Base-by-base conservation (phyloP, 2,329 filamentous ascomycete genomes). In the Penicillium hordei region DNA sequence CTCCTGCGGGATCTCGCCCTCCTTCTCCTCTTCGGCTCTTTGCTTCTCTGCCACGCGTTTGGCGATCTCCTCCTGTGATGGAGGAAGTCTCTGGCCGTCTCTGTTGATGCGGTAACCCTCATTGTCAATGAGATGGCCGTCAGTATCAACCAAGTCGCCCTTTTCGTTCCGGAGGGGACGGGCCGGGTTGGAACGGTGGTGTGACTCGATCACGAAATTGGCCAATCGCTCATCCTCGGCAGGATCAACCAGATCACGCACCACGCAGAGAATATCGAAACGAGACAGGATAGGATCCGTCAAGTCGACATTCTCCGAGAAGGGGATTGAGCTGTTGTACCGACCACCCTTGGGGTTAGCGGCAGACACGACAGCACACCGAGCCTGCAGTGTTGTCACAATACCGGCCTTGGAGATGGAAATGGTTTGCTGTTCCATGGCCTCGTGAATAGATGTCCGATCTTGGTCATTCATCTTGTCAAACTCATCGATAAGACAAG, bases 381-480 rank as follows among this genome's bases (percentile, higher is more conserved):
- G 89, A 43, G 94, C 94, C 75, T 99, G 93, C 0, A 99, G 82
- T 0, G 94, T 97, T 1, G 94, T 99, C 43, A 99, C 94, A 60
- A 99, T 99, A 76, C 94, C 94, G 0, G 94, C 94, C 75, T 99
- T 99, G 63, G 92, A 96, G 71, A 99, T 99, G 60, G 93, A 97
- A 66, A 99, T 99, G 1, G 94, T 99, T 78, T 99, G 94, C 77
- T 99, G 94, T 76, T 99, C 94, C 94, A 99, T 99, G 59, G 94
- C 94, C 81, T 99, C 94, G 83, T 99, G 94, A 67, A 99, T 99
- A 8, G 92, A 96, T 1, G 94, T 97, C 64, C 94, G 87, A 75
- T 99, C 94, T 72, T 97, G 92, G 73, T 99, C 94, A 74, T 97
- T 97, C 94, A 99, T 99, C 83, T 99, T 99, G 84, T 99, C 94